phyloP scores from a whole-genome alignment of 2,329 filamentous ascomycete species.

The Nigrospora oryzae region DNA sequence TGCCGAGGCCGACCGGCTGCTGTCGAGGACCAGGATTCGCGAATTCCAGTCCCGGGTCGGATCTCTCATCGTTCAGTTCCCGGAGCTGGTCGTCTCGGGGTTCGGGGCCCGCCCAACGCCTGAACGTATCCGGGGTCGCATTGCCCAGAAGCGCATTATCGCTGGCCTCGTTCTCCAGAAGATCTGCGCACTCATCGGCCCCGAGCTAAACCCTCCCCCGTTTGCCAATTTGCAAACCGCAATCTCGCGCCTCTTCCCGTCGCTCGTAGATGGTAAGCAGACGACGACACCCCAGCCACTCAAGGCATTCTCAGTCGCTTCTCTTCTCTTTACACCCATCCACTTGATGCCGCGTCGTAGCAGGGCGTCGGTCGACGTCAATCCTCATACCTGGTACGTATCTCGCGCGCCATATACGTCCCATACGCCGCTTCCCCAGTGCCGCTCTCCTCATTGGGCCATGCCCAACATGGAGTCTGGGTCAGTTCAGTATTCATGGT shows the following conservation, averaged over 20 bases:
- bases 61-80: constrained; percentile 37
- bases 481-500: constrained; percentile 6
- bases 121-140: constrained; percentile 15
- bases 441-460: constrained; percentile 8
- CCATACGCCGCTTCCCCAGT: constrained; percentile 22
- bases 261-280: constrained; percentile 20
- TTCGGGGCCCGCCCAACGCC: constrained; percentile 11
- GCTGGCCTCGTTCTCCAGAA: constrained; percentile 38
- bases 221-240: constrained; percentile 34
- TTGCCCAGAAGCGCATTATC: constrained; percentile 29
- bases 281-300: constrained; percentile 7
- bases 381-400: constrained; percentile 31
- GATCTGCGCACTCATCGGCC: constrained; percentile 41
- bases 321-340: constrained; percentile 37
- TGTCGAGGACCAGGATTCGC: constrained; percentile 38
- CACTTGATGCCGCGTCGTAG: constrained; percentile 2
- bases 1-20: constrained; percentile 42
- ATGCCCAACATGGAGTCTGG: background rate
- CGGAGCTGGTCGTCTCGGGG: constrained; percentile 18
- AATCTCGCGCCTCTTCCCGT: constrained; percentile 40
- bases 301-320: constrained; percentile 41
- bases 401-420: constrained; percentile 36
- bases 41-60: constrained; percentile 39
- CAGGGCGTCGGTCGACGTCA: constrained; percentile 3
- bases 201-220: constrained; percentile 33